Evolutionary conservation across 2,329 filamentous ascomycete species (phyloP).

Genomic region (Pseudogymnoascus sp.): DNA sequence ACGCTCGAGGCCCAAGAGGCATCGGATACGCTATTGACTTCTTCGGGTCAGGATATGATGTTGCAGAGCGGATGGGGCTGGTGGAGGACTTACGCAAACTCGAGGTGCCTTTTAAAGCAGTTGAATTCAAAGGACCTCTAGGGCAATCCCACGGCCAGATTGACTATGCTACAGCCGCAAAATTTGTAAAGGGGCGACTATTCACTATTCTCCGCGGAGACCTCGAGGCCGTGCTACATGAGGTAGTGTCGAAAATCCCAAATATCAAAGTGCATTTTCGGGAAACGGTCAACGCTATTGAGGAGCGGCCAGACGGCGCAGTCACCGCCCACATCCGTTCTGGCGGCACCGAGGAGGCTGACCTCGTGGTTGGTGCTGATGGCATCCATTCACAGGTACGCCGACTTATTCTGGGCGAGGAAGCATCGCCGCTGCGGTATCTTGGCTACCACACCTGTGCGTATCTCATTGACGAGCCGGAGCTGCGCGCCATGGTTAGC

Average conservation of each 20-base stretch:
- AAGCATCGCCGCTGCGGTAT: not conserved
- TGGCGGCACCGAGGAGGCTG: constrained; percentile 17
- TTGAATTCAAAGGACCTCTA: not conserved
- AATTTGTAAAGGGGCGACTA: not conserved
- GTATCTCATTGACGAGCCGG: not conserved
- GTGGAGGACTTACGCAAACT: not conserved
- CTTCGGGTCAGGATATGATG: not conserved
- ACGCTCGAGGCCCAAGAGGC: not conserved
- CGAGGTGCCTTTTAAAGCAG: not conserved
- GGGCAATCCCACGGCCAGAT: not conserved
- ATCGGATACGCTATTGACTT: not conserved
- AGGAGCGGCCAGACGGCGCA: not conserved
- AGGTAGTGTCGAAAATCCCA: not conserved
- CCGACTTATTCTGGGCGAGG: constrained; percentile 16
- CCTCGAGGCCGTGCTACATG: not conserved
- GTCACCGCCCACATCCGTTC: not conserved
- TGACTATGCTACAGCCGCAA: not conserved
- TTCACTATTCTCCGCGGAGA: not conserved
- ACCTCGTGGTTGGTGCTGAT: constrained; percentile 40
- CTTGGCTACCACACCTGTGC: not conserved
- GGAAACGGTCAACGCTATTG: not conserved
- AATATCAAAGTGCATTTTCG: not conserved
- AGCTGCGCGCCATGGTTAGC: not conserved
- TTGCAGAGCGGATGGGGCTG: not conserved
- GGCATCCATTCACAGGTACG: constrained; percentile 60